Conservation (phyloP, 2,329 filamentous ascomycete species). For the Venturiaceae sp. region DNA sequence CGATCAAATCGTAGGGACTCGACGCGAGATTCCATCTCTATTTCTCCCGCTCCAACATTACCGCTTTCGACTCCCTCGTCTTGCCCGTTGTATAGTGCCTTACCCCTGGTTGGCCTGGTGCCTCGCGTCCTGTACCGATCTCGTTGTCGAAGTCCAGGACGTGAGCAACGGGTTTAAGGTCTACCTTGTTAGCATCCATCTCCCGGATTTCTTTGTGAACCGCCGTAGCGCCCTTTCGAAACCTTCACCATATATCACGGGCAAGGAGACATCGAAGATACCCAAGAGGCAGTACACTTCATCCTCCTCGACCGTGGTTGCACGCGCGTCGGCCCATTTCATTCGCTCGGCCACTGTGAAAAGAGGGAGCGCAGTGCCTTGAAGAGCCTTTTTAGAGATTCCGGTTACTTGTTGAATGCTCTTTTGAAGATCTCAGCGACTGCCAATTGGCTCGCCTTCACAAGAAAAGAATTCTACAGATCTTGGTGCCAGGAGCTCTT, state of each 20-base stretch:
- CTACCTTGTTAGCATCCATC: too few relatives aligned
- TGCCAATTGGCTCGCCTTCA: constrained; percentile 18
- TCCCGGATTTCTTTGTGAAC: too few relatives aligned
- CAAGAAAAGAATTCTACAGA: constrained; percentile 17
- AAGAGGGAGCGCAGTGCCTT: not conserved
- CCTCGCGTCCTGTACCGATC: too few relatives aligned
- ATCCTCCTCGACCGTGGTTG: constrained; percentile 2
- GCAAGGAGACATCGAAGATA: constrained; percentile 2
- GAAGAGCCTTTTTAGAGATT: not conserved
- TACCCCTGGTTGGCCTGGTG: too few relatives aligned
- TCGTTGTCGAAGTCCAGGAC: too few relatives aligned
- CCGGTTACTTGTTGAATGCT: constrained; percentile 16
- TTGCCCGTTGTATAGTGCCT: too few relatives aligned
- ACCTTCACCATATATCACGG: constrained; percentile 6
- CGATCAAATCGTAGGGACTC: too few relatives aligned
- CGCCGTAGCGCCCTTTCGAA: too few relatives aligned
- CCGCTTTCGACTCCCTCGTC: too few relatives aligned
- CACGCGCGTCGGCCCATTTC: not conserved
- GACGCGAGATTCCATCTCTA: too few relatives aligned
- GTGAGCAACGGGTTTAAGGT: too few relatives aligned
- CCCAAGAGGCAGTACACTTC: constrained; percentile 1
- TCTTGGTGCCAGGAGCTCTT: constrained; percentile 15
- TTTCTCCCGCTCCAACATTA: too few relatives aligned
- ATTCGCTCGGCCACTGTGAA: constrained; percentile 5
- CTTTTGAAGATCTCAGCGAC: constrained; percentile 16